Percentiles rank a stretch among this genome's conserved stretches.
Conservation (phyloP, 176 grass and related monocot genomes). For the Zizania latifolia region DNA sequence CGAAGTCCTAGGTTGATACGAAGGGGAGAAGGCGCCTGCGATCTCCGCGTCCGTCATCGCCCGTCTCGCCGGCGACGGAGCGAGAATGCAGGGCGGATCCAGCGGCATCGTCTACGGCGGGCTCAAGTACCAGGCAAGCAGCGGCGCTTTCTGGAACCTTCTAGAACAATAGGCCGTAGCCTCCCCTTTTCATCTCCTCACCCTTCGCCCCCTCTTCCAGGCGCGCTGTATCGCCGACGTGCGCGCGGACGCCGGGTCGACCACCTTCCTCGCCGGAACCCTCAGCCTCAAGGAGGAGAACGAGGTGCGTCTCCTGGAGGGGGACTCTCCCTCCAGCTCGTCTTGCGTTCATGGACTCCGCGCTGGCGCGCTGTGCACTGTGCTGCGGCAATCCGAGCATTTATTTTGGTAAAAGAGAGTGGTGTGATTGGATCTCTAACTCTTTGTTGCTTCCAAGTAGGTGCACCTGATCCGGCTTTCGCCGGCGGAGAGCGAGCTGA, state of each 20-base stretch:
- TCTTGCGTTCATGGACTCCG: not conserved
- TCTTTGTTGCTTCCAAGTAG: slow-evolving; percentile 33
- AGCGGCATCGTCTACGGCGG: slow-evolving; percentile 91
- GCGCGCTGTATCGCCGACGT: slow-evolving; percentile 89
- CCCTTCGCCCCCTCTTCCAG: slow-evolving; percentile 31
- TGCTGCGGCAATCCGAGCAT: not conserved
- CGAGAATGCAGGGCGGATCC: slow-evolving; percentile 76
- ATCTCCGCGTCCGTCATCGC: not conserved
- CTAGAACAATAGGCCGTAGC: not conserved
- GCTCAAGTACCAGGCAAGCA: slow-evolving; percentile 84
- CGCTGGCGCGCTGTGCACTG: no score
- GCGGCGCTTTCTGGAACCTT: not conserved
- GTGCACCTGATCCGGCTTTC: slow-evolving; percentile 93
- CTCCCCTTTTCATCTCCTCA: not conserved
- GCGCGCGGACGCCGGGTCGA: slow-evolving; percentile 54
- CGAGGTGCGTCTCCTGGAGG: slow-evolving; percentile 45
- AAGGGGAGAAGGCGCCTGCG: not conserved
- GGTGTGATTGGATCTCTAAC: slow-evolving; percentile 28
- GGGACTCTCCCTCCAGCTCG: not conserved
- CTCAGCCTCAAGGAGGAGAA: slow-evolving; percentile 97
- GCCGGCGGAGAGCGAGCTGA: slow-evolving; percentile 62
- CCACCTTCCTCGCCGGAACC: slow-evolving; percentile 92
- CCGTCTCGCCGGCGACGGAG: not conserved
- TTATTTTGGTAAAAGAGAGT: not conserved
- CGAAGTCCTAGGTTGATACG: not conserved